Base-by-base conservation (phyloP, 2,329 filamentous ascomycete species). In the Xylariomycetidae sp. region DNA sequence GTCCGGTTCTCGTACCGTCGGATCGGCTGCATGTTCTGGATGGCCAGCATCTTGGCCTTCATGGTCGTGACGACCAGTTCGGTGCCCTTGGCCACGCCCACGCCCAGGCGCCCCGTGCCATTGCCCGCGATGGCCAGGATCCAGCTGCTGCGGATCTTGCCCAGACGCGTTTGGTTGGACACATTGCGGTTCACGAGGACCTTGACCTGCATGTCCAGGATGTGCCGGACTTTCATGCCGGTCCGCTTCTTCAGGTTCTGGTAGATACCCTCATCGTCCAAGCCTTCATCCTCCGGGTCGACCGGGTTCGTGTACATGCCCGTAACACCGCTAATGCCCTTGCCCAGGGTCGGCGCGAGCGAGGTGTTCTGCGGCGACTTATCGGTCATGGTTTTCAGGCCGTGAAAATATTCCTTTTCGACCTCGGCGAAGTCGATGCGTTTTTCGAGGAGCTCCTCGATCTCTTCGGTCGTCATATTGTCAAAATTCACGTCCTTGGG, bases 11-110 rank as follows among this genome's bases (percentile, higher is more conserved):
- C 92, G 57, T 96, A 98, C 37, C 90, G 73, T 31, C 79, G 77
- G 35, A 98, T 78, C n/a, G 92, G 89, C 66, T 79, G 77, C 85
- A 98, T 88, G 68, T 92, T 95, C 53, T 83, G 73, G 48, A 96
- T 85, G 16, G 92, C 90, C 44, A 82, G 72, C 64, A 88, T 77
- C 60, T 75, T 77, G 27, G 88, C 84, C 65, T 93, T 87, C 43
- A 72, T 64, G 24, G 64, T 58, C 1, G 85, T 86, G 38, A 85
- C 77, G 19, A 70, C 64, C 1, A 67, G 53, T 60, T 95, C 88
- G 18, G 80, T 77, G 8, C 83, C 82, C 70, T 96, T 98, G 49
- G 85, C 89, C 62, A 90, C 84, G 36, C 92, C 92, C 39, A 96
- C 72, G 9, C 92, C 92, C 19, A 98, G 63, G 52, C 90, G 73